Percentiles rank a stretch among this genome's conserved stretches.
Conservation (phyloP, 2,329 filamentous ascomycete genomes). For the Huntiella bhutanensis region DNA sequence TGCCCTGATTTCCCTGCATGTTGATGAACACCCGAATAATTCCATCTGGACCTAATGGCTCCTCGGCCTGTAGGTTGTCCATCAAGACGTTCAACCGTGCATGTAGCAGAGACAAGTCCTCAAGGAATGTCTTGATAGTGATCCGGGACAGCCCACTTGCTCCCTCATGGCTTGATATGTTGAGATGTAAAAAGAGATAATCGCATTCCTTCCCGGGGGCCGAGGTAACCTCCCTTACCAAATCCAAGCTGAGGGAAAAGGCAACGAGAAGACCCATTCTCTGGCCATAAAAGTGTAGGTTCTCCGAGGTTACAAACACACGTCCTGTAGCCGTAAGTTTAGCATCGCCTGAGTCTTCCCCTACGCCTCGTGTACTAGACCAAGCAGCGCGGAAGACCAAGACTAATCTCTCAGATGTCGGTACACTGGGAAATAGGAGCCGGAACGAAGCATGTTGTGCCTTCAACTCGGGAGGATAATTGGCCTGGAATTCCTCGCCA, state of each 20-base stretch:
- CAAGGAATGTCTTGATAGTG: constrained; percentile 82
- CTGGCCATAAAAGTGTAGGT: constrained; percentile 93
- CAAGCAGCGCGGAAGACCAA: constrained; percentile 88
- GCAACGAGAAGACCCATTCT: constrained; percentile 80
- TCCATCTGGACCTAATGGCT: constrained; percentile 48
- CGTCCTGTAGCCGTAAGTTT: constrained; percentile 44
- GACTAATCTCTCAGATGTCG: constrained; percentile 61
- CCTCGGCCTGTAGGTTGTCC: constrained; percentile 55
- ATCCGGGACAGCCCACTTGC: constrained; percentile 47
- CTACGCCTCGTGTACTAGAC: constrained; percentile 28
- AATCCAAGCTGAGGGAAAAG: constrained; percentile 54
- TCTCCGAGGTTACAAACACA: constrained; percentile 69
- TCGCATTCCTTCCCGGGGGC: constrained; percentile 87
- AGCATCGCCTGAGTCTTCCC: constrained; percentile 19
- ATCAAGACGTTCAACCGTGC: constrained; percentile 70
- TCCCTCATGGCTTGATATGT: not conserved
- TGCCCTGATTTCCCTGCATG: constrained; percentile 36
- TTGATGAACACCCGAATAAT: constrained; percentile 54
- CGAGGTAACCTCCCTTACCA: constrained; percentile 71
- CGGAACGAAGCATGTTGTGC: constrained; percentile 88
- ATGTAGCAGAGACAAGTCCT: constrained; percentile 67
- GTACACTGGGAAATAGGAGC: constrained; percentile 68
- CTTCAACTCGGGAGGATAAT: constrained; percentile 66
- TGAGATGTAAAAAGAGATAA: constrained; percentile 54
- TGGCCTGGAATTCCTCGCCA: constrained; percentile 40